These are phyloP conservation scores for Malus hybrid DNA, from an alignment of 331 rosid species.

Conservation along the genomic window DNA sequence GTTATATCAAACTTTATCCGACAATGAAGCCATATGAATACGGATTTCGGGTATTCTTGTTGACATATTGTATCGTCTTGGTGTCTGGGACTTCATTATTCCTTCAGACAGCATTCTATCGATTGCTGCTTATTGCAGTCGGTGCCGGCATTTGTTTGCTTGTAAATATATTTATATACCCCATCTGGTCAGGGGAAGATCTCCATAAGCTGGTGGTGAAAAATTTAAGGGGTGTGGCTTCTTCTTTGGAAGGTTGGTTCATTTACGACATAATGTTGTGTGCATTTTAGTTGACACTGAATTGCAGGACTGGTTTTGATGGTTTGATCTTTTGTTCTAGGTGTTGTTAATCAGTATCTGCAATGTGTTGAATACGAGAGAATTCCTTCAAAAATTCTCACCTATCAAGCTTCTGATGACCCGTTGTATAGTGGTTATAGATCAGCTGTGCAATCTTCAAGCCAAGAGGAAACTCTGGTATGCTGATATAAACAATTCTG, in stretches of 20 bases:
- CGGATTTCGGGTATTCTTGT: slow-evolving; percentile 68
- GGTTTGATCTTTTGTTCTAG: slow-evolving; percentile 18
- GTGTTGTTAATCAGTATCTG: slow-evolving; percentile 58
- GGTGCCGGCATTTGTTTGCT: slow-evolving; percentile 53
- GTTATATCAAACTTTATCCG: slow-evolving; percentile 48
- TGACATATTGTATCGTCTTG: slow-evolving; percentile 67
- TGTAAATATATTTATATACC: slow-evolving; percentile 53
- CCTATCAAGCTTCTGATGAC: slow-evolving; percentile 73
- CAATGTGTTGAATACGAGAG: slow-evolving; percentile 66
- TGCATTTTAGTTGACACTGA: background rate
- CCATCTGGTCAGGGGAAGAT: slow-evolving; percentile 89
- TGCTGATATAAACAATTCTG: slow-evolving; percentile 8
- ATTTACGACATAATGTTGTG: background rate
- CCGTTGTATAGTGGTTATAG: slow-evolving; percentile 68
- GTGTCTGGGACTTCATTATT: slow-evolving; percentile 48
- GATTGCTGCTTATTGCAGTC: slow-evolving; percentile 52
- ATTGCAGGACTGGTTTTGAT: background rate
- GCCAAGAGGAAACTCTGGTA: slow-evolving; percentile 75
- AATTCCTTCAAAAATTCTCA: slow-evolving; percentile 69
- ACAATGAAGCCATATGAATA: slow-evolving; percentile 67
- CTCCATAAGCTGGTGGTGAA: slow-evolving; percentile 75
- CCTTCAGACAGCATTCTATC: slow-evolving; percentile 47
- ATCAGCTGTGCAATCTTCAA: slow-evolving; percentile 66
- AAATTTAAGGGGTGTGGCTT: slow-evolving; percentile 59
- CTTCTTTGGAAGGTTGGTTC: slow-evolving; percentile 56